Base-by-base conservation (phyloP, 805 yeast species). In the Sungouiozyma ichnusensis region DNA sequence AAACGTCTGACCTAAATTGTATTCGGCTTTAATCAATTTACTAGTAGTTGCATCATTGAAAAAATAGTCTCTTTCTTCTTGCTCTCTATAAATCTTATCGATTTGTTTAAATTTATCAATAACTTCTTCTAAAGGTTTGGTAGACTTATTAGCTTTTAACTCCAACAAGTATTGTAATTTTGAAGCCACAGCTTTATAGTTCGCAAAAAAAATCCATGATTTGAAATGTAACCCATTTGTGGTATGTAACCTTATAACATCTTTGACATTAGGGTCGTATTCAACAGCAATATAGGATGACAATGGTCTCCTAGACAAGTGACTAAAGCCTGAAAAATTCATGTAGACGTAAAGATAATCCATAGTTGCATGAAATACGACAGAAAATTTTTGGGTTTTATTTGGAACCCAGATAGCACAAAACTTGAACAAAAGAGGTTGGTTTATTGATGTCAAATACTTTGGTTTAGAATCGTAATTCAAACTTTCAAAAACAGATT, bases 371-470 rank as follows among this genome's bases (percentile, higher is more conserved):
- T 75, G 86, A 2, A 76, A 65, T 19, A 81, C 68, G 11, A 87
- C 80, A 11, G 85, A 74, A n/a, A 85, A 65, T 47, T 79, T 87
- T 56, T 82, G 92, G 19, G 65, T 63, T 4, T 76, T 65, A 54
- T 78, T 76, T 4, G 90, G 78, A 2, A 79, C 62, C 77, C 85
- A 76, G n/a, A 84, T 67, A 33, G 81, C 76, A 34, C 79, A 65
- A 53, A 77, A 79, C 2, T 76, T 72, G 17, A 78, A 45, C 38
- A 88, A 66, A 15, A 85, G 76, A 16, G 71, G 65, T 48, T 88
- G 96, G n/a, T 66, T 65, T 2, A 74, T 65, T 6, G 17, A 9
- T n/a, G 19, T 38, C 17, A 43, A 13, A 33, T 33, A 32, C 27
- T 40, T 38, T 7, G 33, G 19, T 17, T 35, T n/a, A 17, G 19